Evolutionary conservation across 192 early-diverging fungal species (phyloP).

Genomic region (Umbelopsis isabellina): DNA sequence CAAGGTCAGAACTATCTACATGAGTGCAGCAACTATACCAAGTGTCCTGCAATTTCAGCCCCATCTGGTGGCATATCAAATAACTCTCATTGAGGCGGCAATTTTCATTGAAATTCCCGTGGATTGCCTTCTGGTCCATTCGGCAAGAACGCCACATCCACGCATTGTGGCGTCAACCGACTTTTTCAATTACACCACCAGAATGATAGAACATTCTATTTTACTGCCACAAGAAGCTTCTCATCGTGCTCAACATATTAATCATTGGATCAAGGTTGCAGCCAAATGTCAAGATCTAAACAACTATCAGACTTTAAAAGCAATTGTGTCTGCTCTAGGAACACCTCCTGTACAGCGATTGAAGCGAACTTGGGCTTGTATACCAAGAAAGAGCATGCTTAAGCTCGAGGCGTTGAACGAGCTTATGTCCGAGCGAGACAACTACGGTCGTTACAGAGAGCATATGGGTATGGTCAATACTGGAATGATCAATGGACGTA

Average conservation of each 20-base stretch:
- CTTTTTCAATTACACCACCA: conserved; percentile 81
- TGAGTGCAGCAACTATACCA: conserved; percentile 55
- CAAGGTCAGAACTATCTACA: conserved; percentile 51
- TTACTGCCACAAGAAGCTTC: conserved; percentile 60
- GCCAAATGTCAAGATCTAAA: conserved; percentile 61
- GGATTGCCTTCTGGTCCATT: conserved; percentile 60
- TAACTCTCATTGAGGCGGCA: conserved; percentile 69
- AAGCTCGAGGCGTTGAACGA: conserved; percentile 59
- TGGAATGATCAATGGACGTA: conserved; percentile 27
- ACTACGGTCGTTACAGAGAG: conserved; percentile 74
- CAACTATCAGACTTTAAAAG: conserved; percentile 76
- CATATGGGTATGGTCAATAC: conserved; percentile 52
- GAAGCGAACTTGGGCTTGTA: conserved; percentile 73
- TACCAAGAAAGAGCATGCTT: conserved; percentile 65
- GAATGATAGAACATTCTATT: conserved; percentile 73
- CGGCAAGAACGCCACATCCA: conserved; percentile 62
- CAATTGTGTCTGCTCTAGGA: conserved; percentile 65
- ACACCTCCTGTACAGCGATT: conserved; percentile 74
- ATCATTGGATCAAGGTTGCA: conserved; percentile 76
- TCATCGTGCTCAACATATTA: conserved; percentile 64
- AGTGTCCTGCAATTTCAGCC: conserved; percentile 63
- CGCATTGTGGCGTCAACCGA: conserved; percentile 70
- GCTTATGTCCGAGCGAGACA: conserved; percentile 68
- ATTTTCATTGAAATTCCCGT: conserved; percentile 70
- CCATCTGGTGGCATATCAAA: conserved; percentile 69